A percentile compares a stretch with the other conserved stretches of the same genome.
These are phyloP conservation scores for Porphyrellus cyaneotinctus DNA, from an alignment of 768 basidiomycete species.

Conservation along the genomic window DNA sequence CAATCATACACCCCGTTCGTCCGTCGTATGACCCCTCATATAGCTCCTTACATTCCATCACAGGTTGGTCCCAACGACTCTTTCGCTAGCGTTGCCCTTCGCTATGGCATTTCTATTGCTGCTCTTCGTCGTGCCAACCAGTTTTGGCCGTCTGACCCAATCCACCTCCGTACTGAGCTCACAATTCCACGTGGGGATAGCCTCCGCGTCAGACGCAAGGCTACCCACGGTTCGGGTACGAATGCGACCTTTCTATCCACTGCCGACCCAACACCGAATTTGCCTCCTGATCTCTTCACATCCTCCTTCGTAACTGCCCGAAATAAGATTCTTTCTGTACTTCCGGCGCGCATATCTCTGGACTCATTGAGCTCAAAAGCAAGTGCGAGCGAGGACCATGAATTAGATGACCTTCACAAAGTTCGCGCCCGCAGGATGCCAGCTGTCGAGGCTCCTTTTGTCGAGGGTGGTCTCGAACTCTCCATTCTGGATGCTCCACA, in stretches of 20 bases:
- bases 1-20: conserved; percentile 20
- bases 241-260: background rate
- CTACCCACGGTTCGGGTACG: background rate
- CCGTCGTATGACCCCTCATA: background rate
- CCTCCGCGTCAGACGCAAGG: conserved; percentile 4
- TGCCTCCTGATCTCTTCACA: conserved; percentile 6
- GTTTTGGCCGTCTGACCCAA: conserved; percentile 89
- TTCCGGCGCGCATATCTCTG: conserved; percentile 29
- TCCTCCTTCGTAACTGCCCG: conserved; percentile 22
- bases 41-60: background rate
- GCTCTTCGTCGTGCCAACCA: conserved; percentile 86
- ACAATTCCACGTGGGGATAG: conserved; percentile 55
- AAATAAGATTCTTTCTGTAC: conserved; percentile 19
- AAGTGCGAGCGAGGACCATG: conserved; percentile 28
- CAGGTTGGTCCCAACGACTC: conserved; percentile 76
- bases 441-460: background rate
- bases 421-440: background rate
- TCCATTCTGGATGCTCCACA: conserved; percentile 1
- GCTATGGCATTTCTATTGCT: conserved; percentile 81
- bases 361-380: conserved; percentile 29
- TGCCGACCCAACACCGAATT: background rate
- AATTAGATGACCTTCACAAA: conserved; percentile 19
- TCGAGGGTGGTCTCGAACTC: conserved; percentile 15
- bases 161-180: conserved; percentile 80
- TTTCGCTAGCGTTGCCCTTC: conserved; percentile 81